Base-by-base conservation (phyloP, 2,329 filamentous ascomycete species). In the Arthrobotrys musiformis region DNA sequence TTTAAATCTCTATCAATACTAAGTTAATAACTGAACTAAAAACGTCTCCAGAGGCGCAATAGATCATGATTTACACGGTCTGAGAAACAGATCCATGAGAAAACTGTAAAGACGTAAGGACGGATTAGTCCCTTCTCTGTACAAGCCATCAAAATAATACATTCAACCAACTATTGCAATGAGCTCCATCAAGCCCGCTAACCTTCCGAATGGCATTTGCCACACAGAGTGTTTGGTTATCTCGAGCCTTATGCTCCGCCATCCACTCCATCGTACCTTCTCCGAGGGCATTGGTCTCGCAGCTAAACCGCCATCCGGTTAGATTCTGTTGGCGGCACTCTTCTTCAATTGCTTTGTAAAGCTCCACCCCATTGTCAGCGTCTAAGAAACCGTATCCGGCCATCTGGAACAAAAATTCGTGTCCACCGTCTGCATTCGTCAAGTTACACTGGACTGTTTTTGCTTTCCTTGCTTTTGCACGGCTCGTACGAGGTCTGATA, bases 381-480 rank as follows among this genome's bases (percentile, higher is more conserved):
- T 76, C 72, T 24, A 64, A 19, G 35, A 76, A 76, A 4, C 72
- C 72, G 17, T 69, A 76, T 1, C 72, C 72, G 9, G 63, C 37
- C 17, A 76, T 46, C 17, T 35, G 26, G 17, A 76, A 76, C 11
- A 6, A n/a, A 11, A 13, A 15, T 1, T 26, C 37, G 5, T 11
- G 15, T 4, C 30, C 19, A 28, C 13, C 30, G 1, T 13, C 33
- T n/a, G 24, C 42, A 11, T 44, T 54, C 2, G 56, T 64, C 11
- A 46, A 60, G 0, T 19, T 33, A 44, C 72, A 76, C 2, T 64
- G 15, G 5, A 33, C 63, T 1, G 33, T 17, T 11, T 17, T 48
- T 30, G 48, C 37, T 5, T 26, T 62, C 9, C 37, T 63, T 0
- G 64, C 56, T 6, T 26, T 35, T 6, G 68, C 58, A 1, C 72